Conservation (phyloP, 2,329 filamentous ascomycete species). For the Penicillium sp. region DNA sequence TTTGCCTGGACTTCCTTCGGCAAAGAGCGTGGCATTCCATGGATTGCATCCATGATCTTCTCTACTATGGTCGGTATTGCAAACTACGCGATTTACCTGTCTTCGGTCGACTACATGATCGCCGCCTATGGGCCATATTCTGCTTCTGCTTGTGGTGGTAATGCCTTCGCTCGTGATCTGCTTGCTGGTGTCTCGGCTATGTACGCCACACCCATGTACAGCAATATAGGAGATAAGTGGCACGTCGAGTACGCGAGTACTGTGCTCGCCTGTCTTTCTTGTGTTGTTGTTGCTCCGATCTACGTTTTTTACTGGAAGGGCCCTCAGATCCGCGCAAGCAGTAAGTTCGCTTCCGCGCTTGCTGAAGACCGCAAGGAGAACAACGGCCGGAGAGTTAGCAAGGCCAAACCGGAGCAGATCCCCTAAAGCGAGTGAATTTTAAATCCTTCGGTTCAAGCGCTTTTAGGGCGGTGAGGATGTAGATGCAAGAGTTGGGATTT, state of each 20-base stretch:
- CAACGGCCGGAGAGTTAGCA: constrained; percentile 30
- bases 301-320: constrained; percentile 69
- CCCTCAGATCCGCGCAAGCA: constrained; percentile 58
- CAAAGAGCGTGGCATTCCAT: constrained; percentile 62
- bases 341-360: constrained; percentile 65
- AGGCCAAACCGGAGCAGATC: constrained; percentile 16
- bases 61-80: constrained; percentile 69
- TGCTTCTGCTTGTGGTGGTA: constrained; percentile 74
- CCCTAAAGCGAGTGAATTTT: background rate
- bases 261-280: constrained; percentile 62
- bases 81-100: constrained; percentile 74
- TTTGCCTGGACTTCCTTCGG: constrained; percentile 71
- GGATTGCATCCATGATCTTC: constrained; percentile 71
- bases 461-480: no score
- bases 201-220: constrained; percentile 67
- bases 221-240: constrained; percentile 58
- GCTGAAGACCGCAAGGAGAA: constrained; percentile 33
- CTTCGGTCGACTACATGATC: constrained; percentile 76
- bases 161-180: constrained; percentile 74
- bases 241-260: constrained; percentile 61
- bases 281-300: constrained; percentile 62
- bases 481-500: no score
- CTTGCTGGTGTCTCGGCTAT: constrained; percentile 72
- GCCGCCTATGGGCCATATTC: constrained; percentile 73
- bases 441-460: no score